These are phyloP conservation scores for Camelina neglecta DNA, from an alignment of 345 rosid genomes.

Conservation along the genomic window DNA sequence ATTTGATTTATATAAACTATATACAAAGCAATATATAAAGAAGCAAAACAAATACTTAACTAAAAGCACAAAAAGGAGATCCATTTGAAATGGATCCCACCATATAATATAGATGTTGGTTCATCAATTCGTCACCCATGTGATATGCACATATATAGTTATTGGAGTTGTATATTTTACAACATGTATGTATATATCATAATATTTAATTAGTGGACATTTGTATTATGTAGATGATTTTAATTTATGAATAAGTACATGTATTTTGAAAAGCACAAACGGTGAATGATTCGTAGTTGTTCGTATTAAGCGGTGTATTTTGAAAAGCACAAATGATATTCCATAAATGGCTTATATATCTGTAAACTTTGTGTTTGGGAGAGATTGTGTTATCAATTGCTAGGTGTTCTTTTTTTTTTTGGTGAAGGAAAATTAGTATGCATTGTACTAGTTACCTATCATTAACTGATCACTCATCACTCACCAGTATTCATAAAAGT, in stretches of 20 bases:
- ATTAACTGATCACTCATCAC: too few relatives aligned
- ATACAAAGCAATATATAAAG: constrained; percentile 4
- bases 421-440: neutral
- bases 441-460: neutral
- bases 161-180: neutral
- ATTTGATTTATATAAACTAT: constrained; percentile 4
- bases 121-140: constrained; percentile 49
- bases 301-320: too few relatives aligned
- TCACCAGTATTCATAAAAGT: neutral
- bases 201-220: constrained; percentile 18
- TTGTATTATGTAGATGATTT: constrained; percentile 9
- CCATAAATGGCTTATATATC: neutral
- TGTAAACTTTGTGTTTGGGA: neutral
- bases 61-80: constrained; percentile 22
- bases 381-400: neutral
- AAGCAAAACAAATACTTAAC: constrained; percentile 13
- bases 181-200: constrained; percentile 7
- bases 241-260: constrained; percentile 11
- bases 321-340: neutral
- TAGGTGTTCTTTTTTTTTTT: too few relatives aligned
- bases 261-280: constrained; percentile 25
- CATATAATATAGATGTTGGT: constrained; percentile 22
- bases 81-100: constrained; percentile 37
- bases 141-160: constrained; percentile 22
- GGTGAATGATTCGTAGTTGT: constrained; percentile 29